Evolutionary conservation across 768 basidiomycete genomes (phyloP), one percentile per base, ranked within the genome.

Genomic region (Boletus rubescentipes): DNA sequence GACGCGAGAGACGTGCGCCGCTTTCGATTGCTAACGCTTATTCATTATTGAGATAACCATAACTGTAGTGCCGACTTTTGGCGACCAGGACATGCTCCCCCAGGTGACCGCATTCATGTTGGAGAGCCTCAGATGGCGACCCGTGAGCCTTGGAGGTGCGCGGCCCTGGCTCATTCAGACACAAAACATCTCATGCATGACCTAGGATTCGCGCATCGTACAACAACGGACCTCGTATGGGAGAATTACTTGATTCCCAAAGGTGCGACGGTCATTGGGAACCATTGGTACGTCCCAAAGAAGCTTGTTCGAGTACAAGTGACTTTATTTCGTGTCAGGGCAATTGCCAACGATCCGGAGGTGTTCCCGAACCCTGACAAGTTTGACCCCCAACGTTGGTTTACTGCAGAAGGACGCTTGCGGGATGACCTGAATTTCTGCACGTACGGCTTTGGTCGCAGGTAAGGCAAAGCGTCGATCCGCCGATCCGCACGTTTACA

Each of bases 401-500:
- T 48, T 23, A 55, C 53, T 1, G 23, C 10, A 0, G 36, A 48
- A 12, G 46, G 54, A 3, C 34, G 41, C 4, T 23, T 39, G 9
- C 53, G 54, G 18, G 32, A 56, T 2, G 55, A 49, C 23, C 21
- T 48, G 23, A 53, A 41, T 20, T 57, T 57, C 31, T 43, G 31
- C 38, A 31, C 30, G 14, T 57, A 44, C 30, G 55, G 55, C 4
- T 56, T 56, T 16, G 46, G 54, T 10, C 36, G 46, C 26, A 47
- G 55, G 55, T 57, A n/a, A 7, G 46, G 29, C 16, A n/a, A n/a
- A 2, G 65, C 71, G 3, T 82, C 83, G 0, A 85, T 89, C 50
- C n/a, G n/a, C n/a, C n/a, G 81, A 89, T 63, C 75, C 78, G 8
- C 67, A 79, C 32, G 83, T 76, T 0, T 85, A 88, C 63, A 80